Percentiles rank a stretch among this genome's conserved stretches.
phyloP scores from a whole-genome alignment of 768 basidiomycete genomes.

The Pleurotus citrinopileatus region DNA sequence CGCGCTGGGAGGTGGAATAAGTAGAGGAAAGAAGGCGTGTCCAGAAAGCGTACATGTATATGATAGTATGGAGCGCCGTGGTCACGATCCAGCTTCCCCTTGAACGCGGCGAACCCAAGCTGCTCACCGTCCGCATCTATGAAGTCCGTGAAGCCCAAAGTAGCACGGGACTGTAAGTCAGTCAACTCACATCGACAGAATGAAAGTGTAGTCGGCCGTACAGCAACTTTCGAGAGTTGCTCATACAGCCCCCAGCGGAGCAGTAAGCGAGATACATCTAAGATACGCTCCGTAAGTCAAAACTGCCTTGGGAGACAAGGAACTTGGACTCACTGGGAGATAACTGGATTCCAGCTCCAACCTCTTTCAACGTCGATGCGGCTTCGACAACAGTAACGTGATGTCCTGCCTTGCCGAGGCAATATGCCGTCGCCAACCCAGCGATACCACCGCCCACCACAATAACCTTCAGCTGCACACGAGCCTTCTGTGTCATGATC shows the following conservation, averaged over 20 bases:
- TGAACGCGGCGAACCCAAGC: slow-evolving; percentile 28
- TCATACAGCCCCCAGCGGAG: slow-evolving; percentile 46
- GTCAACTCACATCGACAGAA: slow-evolving; percentile 36
- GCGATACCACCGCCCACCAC: slow-evolving; percentile 50
- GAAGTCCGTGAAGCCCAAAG: slow-evolving; percentile 41
- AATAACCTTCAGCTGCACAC: slow-evolving; percentile 23
- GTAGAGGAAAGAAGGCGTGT: slow-evolving; percentile 17
- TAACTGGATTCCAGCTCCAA: slow-evolving; percentile 51
- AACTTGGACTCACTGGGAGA: slow-evolving; percentile 21
- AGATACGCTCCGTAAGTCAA: too few species aligned
- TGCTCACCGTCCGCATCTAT: slow-evolving; percentile 59
- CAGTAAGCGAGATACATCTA: slow-evolving; percentile 40
- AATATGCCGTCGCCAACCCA: slow-evolving; percentile 42
- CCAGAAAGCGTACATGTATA: slow-evolving; percentile 25
- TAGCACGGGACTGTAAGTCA: slow-evolving; percentile 11
- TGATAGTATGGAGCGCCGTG: slow-evolving; percentile 29
- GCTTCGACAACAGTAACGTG: slow-evolving; percentile 43
- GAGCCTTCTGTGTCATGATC: not conserved
- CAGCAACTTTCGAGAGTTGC: slow-evolving; percentile 30
- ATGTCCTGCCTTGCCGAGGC: slow-evolving; percentile 43
- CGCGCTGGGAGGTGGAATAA: slow-evolving; percentile 30
- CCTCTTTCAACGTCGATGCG: slow-evolving; percentile 33
- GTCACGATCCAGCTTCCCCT: slow-evolving; percentile 21
- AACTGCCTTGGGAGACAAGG: too few species aligned
- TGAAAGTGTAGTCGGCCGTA: slow-evolving; percentile 35